Base-by-base conservation (phyloP, 495 filamentous ascomycete species). In the Talaromyces thailandensis region DNA sequence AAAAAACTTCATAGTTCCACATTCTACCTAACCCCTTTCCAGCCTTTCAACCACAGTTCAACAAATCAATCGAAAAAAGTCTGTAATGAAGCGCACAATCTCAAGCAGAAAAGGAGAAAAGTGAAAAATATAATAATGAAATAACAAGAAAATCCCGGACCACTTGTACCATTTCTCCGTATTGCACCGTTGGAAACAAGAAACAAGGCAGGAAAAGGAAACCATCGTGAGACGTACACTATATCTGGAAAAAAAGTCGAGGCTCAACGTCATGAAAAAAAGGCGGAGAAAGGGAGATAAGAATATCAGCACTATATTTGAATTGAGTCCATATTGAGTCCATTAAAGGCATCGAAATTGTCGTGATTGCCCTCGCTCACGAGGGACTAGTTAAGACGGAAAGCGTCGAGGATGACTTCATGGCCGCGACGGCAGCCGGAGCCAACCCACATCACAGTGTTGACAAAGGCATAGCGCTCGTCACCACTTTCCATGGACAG, bases 381-480 rank as follows among this genome's bases (percentile, higher is more conserved):
- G 3, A 52, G 51, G 16, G 16, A 1, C 72, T 68, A 79, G 68
- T 77, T 79, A 63, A 79, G 68, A 62, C 77, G 76, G 76, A 79
- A 79, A 4, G 76, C 67, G 64, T 79, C 77, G 59, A 79, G 75
- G 60, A 79, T 79, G 32, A 79, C 77, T 74, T 86, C 84, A 58
- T 81, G 80, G 29, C 81, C 81, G 58, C 79, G 75, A 67, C 82
- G 80, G 64, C 83, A 79, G 48, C 83, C 83, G 63, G 82, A 84
- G 48, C 80, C 81, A 43, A 85, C 71, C 84, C 84, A 86, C 79
- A 86, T 82, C 26, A 82, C 74, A 4, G 80, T 81, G 68, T 86
- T 86, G 63, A 86, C 63, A 65, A 84, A 82, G n/a, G 81, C 79
- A 63, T 86, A 86, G 37, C 84, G 78, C 60, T 83, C 76, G 65